Percentiles rank a stretch among this genome's conserved stretches.
Conservation (phyloP, 345 rosid genomes). For the Hypericum androsaemum region DNA sequence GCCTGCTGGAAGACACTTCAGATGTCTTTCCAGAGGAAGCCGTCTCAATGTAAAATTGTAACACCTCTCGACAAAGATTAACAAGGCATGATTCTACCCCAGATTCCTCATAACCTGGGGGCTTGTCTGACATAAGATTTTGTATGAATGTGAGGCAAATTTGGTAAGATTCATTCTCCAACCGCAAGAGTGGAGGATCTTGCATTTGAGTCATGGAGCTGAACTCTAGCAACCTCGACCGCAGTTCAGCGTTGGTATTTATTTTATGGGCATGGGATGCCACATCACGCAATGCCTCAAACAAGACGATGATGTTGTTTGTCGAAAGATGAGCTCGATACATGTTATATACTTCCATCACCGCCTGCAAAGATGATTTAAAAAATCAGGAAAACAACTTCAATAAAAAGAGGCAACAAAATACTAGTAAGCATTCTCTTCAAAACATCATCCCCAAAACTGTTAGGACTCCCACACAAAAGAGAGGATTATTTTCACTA, state of each 20-base stretch:
- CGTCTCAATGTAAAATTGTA: conserved; percentile 56
- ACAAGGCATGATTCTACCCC: conserved; percentile 64
- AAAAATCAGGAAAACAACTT: conserved; percentile 5
- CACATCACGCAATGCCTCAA: conserved; percentile 67
- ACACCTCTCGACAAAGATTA: conserved; percentile 58
- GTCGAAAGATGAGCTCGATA: conserved; percentile 65
- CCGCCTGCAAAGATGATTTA: conserved; percentile 50
- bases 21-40: conserved; percentile 33
- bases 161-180: conserved; percentile 92
- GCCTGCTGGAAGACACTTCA: conserved; percentile 29
- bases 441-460: too few relatives aligned
- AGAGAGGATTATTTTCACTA: too few relatives aligned
- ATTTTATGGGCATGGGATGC: conserved; percentile 73
- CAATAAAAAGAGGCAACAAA: background rate
- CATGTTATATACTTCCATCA: conserved; percentile 90
- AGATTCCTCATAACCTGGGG: conserved; percentile 37
- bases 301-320: conserved; percentile 61
- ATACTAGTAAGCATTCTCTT: background rate
- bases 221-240: conserved; percentile 69
- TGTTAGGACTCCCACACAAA: too few relatives aligned
- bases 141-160: conserved; percentile 86
- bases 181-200: conserved; percentile 88
- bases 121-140: conserved; percentile 56
- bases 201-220: conserved; percentile 93
- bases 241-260: conserved; percentile 46